A percentile compares a stretch with the other conserved stretches of the same genome.
These are phyloP conservation scores for Voacanga thouarsii DNA, from an alignment of 257 asterid species.

Conservation along the genomic window DNA sequence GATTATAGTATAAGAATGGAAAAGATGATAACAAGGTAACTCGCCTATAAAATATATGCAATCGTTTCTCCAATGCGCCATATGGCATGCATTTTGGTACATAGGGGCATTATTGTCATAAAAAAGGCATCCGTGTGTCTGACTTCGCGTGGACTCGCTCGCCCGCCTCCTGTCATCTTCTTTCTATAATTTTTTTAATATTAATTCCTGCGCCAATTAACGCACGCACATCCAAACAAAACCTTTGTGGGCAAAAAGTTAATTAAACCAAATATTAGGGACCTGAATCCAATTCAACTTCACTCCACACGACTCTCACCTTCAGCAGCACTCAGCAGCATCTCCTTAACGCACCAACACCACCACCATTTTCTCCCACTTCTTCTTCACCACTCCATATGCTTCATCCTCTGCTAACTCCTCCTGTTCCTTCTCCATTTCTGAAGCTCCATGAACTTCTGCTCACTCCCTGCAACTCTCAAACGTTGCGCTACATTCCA, in stretches of 20 bases:
- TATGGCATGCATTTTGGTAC: neutral
- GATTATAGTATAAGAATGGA: no score
- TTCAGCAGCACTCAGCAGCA: conserved; percentile 1
- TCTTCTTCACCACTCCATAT: conserved; percentile 2
- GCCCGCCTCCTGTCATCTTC: no score
- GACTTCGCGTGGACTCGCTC: conserved; percentile 7
- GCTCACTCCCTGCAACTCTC: neutral
- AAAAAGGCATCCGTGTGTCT: neutral
- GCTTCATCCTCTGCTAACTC: conserved; percentile 10
- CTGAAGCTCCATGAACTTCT: neutral
- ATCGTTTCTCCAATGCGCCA: no score
- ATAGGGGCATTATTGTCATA: neutral
- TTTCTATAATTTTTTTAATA: no score
- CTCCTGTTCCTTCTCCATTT: conserved; percentile 1
- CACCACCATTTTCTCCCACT: conserved; percentile 3
- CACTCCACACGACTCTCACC: conserved; percentile 14
- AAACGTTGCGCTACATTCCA: neutral
- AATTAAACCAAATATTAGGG: conserved; percentile 14
- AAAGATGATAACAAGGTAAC: no score
- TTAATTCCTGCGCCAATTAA: no score
- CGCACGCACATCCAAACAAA: neutral
- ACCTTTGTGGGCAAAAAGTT: neutral
- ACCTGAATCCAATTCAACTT: conserved; percentile 13
- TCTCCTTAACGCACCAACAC: conserved; percentile 15
- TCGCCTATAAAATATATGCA: no score